Percentiles rank a stretch among this genome's conserved stretches.
These are phyloP conservation scores for Collybia nuda DNA, from an alignment of 768 basidiomycete species.

Conservation along the genomic window DNA sequence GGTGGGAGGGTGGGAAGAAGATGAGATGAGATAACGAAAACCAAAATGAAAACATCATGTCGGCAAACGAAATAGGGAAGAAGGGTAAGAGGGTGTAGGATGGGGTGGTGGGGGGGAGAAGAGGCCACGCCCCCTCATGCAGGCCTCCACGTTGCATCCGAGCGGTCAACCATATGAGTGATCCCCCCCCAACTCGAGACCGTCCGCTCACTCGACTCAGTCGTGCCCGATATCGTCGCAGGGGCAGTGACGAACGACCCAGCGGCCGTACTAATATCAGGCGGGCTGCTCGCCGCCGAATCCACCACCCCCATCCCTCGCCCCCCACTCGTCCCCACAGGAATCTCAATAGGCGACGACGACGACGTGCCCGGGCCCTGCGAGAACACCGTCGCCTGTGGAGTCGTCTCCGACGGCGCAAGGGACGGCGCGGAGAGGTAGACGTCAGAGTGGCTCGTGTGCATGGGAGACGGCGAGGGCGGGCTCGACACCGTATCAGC, in stretches of 20 bases:
- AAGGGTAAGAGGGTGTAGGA: no score
- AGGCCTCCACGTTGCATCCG: constrained; percentile 36
- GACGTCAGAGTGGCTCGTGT: not conserved
- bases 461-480: not conserved
- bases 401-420: constrained; percentile 4
- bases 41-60: constrained; percentile 10
- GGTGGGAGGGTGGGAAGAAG: not conserved
- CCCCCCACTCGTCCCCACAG: constrained; percentile 2
- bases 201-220: constrained; percentile 38
- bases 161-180: constrained; percentile 42
- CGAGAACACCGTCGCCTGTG: constrained; percentile 8
- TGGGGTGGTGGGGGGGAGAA: no score
- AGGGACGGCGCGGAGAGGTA: constrained; percentile 1
- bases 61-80: not conserved
- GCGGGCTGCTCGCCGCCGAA: constrained; percentile 37
- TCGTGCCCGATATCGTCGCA: constrained; percentile 56
- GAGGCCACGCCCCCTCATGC: constrained; percentile 30
- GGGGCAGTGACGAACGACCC: constrained; percentile 70
- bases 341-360: constrained; percentile 21
- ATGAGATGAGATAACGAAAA: constrained; percentile 6
- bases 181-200: constrained; percentile 45
- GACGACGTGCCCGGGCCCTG: no score
- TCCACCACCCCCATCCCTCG: constrained; percentile 5
- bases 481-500: not conserved
- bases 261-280: constrained; percentile 69